Conservation (phyloP, 108 stramenopile genomes). For the Skeletonema tropicum region DNA sequence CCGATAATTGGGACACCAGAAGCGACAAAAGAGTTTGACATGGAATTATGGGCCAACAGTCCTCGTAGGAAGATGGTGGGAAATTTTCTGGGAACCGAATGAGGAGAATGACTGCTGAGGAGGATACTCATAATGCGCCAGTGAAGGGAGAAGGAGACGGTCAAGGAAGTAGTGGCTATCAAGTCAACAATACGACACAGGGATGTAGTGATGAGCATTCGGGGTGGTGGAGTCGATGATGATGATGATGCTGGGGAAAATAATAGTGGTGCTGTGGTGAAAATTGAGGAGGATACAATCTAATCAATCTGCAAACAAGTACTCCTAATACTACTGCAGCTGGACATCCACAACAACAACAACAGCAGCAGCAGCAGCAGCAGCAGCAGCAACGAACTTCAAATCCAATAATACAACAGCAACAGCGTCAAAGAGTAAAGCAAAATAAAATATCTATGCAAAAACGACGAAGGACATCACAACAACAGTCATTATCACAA, state of each 20-base stretch:
- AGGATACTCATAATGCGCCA: background rate
- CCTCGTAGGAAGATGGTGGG: constrained; percentile 82
- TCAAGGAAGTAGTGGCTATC: background rate
- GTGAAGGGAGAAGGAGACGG: background rate
- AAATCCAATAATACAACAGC: constrained; percentile 2
- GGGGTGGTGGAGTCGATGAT: background rate
- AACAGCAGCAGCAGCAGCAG: constrained; percentile 9
- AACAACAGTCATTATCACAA: background rate
- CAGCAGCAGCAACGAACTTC: background rate
- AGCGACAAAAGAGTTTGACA: background rate
- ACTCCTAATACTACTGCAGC: background rate
- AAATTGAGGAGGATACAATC: background rate
- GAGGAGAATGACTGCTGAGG: constrained; percentile 29
- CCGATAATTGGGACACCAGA: background rate
- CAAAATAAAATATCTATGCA: background rate
- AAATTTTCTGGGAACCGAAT: constrained; percentile 72
- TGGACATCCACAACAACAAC: constrained; percentile 8
- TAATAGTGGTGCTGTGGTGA: background rate
- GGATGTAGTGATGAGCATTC: background rate
- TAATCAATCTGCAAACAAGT: background rate
- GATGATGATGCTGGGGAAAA: background rate
- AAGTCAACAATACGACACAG: background rate
- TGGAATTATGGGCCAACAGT: constrained; percentile 62
- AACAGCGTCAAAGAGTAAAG: background rate
- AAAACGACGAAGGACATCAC: background rate